Evolutionary conservation across 2,329 filamentous ascomycete species (phyloP), one percentile per base, ranked within the genome.

Genomic region (Ophiostoma sp.): DNA sequence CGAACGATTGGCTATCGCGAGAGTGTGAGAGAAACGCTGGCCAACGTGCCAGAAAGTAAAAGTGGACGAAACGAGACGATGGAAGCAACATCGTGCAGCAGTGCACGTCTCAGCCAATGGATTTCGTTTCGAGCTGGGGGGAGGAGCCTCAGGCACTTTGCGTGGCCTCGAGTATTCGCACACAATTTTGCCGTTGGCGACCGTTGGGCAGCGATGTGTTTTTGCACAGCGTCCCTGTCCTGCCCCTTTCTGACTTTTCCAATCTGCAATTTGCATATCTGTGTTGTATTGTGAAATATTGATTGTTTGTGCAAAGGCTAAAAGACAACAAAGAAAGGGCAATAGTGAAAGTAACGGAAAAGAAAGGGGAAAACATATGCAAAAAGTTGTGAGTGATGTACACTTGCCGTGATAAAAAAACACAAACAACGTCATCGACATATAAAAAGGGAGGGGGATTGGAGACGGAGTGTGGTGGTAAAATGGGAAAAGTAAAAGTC

Each of bases 11-110:
- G 59, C 28, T 52, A 28, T 57, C n/a, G 19, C 25, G 8, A 36
- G 11, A 17, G 28, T 11, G 31, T 39, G 25, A 9, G 57, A 52
- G 68, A 57, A 45, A 31, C 3, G 33, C 68, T 59, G 33, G 33
- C 33, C n/a, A 70, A 15, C 48, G 31, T 39, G 25, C 45, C 19
- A 52, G 5, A 42, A 42, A 42, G 11, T 4, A 39, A 39, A 52
- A 69, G 42, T 69, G 64, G 64, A 50, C 64, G 33, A 31, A 69
- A 33, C 22, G 36, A 50, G 42, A 52, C 42, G 64, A 22, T 68
- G 42, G 66, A 36, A 33, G 42, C 19, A 52, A 6, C 17, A 42
- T 1, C 68, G 12, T 57, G 64, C 64, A 69, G 42, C 25, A 33
- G 64, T 22, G 28, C 64, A 28, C 22, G 33, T 70, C 33, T 50